These are phyloP conservation scores for Claviceps maximensis DNA, from an alignment of 2,329 filamentous ascomycete species.

Conservation along the genomic window DNA sequence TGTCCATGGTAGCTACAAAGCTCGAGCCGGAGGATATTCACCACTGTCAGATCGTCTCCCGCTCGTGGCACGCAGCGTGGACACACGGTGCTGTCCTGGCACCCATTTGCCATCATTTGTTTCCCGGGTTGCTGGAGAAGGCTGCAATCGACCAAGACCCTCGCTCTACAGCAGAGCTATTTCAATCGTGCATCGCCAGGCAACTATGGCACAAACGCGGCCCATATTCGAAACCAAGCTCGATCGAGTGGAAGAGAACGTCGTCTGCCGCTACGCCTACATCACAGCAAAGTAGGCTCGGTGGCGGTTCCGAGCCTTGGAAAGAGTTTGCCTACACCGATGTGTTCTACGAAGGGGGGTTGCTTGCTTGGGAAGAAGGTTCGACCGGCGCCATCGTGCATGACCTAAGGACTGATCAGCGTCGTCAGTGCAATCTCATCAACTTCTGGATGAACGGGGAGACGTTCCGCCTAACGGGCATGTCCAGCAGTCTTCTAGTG, in stretches of 20 bases:
- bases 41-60: constrained; percentile 14
- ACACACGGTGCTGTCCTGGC: constrained; percentile 11
- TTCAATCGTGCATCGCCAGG: not conserved
- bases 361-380: constrained; percentile 16
- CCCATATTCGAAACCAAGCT: constrained; percentile 8
- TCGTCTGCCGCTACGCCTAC: not conserved
- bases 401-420: constrained; percentile 10
- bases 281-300: not conserved
- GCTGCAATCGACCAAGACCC: not conserved
- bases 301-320: not conserved
- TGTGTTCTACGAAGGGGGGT: constrained; percentile 11
- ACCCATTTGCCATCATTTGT: constrained; percentile 13
- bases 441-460: constrained; percentile 8
- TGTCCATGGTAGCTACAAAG: constrained; percentile 11
- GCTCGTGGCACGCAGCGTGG: constrained; percentile 15
- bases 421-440: constrained; percentile 10
- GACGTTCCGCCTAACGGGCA: constrained; percentile 8
- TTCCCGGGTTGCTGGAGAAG: constrained; percentile 14
- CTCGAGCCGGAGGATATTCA: constrained; percentile 15
- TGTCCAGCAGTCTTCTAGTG: constrained; percentile 7
- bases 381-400: constrained; percentile 13
- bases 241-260: constrained; percentile 5
- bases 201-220: constrained; percentile 8
- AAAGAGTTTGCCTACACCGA: too few relatives aligned
- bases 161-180: not conserved